Percentiles rank a stretch among this genome's conserved stretches.
Conservation (phyloP, 1,139 yeast species). For the Pichia sp. region DNA sequence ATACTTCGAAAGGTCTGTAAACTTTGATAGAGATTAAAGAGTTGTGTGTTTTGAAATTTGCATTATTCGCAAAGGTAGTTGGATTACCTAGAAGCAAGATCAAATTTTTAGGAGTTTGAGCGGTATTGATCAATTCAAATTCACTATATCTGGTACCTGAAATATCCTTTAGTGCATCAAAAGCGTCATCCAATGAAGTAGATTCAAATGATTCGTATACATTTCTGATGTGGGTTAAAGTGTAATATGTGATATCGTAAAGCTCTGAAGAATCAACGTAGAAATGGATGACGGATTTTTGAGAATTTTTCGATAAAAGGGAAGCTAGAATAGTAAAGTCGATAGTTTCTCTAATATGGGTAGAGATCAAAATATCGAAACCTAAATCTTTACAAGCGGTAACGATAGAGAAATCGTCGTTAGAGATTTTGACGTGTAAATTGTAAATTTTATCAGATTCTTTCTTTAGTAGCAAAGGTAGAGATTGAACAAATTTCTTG, state of each 20-base stretch:
- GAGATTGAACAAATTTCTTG: slow-evolving; percentile 40
- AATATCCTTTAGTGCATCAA: slow-evolving; percentile 25
- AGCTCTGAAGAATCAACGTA: slow-evolving; percentile 22
- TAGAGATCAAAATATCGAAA: slow-evolving; percentile 58
- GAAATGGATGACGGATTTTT: slow-evolving; percentile 65
- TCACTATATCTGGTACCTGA: slow-evolving; percentile 30
- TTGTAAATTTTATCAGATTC: slow-evolving; percentile 39
- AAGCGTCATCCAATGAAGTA: slow-evolving; percentile 21
- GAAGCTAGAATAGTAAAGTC: slow-evolving; percentile 51
- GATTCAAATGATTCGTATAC: slow-evolving; percentile 18
- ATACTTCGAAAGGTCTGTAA: slow-evolving; percentile 65
- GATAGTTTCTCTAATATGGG: slow-evolving; percentile 44
- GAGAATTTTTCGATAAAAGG: slow-evolving; percentile 42
- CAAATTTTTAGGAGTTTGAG: slow-evolving; percentile 28
- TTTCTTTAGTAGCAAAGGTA: slow-evolving; percentile 52
- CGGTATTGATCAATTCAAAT: slow-evolving; percentile 32
- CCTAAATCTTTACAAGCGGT: slow-evolving; percentile 67
- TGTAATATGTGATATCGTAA: slow-evolving; percentile 10
- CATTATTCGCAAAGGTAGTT: slow-evolving; percentile 30
- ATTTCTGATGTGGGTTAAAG: slow-evolving; percentile 11
- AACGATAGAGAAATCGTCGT: slow-evolving; percentile 57
- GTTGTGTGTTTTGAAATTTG: slow-evolving; percentile 33
- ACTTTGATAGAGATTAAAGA: slow-evolving; percentile 54
- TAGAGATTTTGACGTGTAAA: slow-evolving; percentile 50
- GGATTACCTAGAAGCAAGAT: slow-evolving; percentile 58